phyloP scores from a whole-genome alignment of 345 rosid genomes.

The Eucalyptus erythrocorys region DNA sequence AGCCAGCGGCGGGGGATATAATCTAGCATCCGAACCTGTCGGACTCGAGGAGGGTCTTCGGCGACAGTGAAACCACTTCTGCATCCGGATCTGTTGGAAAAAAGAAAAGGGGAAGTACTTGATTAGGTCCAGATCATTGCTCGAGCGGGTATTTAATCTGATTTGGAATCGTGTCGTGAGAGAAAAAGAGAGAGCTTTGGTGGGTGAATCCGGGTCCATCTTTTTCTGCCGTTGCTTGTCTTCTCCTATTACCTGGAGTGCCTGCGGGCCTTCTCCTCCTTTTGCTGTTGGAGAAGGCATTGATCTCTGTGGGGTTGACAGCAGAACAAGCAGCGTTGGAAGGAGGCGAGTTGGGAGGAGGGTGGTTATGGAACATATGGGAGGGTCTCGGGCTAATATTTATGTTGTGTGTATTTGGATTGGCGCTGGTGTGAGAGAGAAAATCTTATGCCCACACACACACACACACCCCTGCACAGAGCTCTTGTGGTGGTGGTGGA shows the following conservation, averaged over 20 bases:
- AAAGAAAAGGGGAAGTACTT: not conserved
- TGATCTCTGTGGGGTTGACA: constrained; percentile 6
- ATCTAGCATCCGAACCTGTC: constrained; percentile 21
- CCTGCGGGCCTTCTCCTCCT: constrained; percentile 82
- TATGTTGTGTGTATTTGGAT: not conserved
- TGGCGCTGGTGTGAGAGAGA: not conserved
- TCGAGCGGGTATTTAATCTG: not conserved
- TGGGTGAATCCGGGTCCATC: not conserved
- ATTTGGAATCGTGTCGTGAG: not conserved
- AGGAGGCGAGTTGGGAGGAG: constrained; percentile 23
- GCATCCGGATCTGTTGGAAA: constrained; percentile 77
- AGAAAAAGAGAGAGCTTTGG: not conserved
- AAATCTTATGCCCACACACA: not conserved
- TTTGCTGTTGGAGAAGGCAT: constrained; percentile 12
- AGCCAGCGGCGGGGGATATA: not conserved
- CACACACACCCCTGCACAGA: not conserved
- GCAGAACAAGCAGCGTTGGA: not conserved
- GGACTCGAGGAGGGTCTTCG: constrained; percentile 78
- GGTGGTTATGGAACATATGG: constrained; percentile 1
- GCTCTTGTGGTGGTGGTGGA: not conserved
- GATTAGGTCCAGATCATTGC: not conserved
- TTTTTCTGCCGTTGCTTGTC: not conserved
- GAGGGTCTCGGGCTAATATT: not conserved
- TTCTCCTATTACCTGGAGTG: constrained; percentile 47
- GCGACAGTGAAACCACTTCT: constrained; percentile 79